These are phyloP conservation scores for Penicillium sp. DNA, from an alignment of 2,329 filamentous ascomycete genomes.

Conservation along the genomic window DNA sequence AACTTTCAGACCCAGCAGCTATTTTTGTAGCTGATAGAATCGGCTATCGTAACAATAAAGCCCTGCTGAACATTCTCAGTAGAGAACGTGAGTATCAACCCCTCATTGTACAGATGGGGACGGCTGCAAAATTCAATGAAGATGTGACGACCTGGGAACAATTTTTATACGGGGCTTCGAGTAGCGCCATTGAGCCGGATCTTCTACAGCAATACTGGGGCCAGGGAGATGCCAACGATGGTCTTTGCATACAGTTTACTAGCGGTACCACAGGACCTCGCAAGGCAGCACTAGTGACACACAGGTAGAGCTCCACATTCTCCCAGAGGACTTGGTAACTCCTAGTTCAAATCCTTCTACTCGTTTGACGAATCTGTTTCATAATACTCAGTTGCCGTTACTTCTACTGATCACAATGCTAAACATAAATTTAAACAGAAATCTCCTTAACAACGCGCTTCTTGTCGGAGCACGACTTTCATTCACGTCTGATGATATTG, in stretches of 20 bases:
- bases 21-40: neutral
- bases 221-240: constrained; percentile 46
- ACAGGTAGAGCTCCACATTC: constrained; percentile 45
- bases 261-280: constrained; percentile 62
- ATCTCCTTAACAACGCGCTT: constrained; percentile 17
- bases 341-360: neutral
- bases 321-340: neutral
- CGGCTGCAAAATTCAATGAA: neutral
- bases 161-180: neutral
- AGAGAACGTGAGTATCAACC: neutral
- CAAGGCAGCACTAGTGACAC: constrained; percentile 67
- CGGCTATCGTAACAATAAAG: neutral
- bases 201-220: no score
- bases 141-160: neutral
- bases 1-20: neutral
- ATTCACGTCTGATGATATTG: constrained; percentile 56
- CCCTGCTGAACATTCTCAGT: neutral
- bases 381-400: neutral
- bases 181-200: neutral
- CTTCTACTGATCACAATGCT: neutral
- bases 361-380: neutral
- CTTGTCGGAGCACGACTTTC: constrained; percentile 64
- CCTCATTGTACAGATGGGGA: neutral
- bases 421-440: neutral
- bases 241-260: constrained; percentile 60